phyloP scores from a whole-genome alignment of 306 rosid genomes.

The Prunus salicina region DNA sequence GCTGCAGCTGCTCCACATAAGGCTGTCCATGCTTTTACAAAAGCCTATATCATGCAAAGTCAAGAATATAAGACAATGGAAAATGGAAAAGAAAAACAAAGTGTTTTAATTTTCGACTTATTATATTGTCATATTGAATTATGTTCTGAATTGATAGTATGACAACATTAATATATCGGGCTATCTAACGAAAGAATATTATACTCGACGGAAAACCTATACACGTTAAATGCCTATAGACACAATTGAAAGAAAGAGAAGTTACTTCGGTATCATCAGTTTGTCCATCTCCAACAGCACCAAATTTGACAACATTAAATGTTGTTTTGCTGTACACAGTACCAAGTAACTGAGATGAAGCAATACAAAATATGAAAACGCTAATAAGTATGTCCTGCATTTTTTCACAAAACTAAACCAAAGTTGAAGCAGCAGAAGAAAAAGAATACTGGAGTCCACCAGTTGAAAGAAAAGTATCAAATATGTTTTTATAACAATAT shows the following conservation, averaged over 20 bases:
- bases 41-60: background rate
- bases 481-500: background rate
- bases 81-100: background rate
- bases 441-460: background rate
- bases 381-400: background rate
- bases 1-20: background rate
- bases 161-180: no score
- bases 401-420: background rate
- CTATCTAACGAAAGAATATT: background rate
- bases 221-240: background rate
- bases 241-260: background rate
- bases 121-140: no score
- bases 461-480: no score
- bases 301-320: background rate
- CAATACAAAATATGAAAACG: background rate
- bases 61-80: background rate
- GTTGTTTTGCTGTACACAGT: background rate
- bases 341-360: background rate
- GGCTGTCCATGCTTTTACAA: background rate
- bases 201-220: background rate
- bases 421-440: background rate
- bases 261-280: background rate
- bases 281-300: slow-evolving; percentile 5
- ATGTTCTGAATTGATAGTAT: no score
- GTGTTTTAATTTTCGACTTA: no score